These are phyloP conservation scores for Verticillium albo-atrum DNA, from an alignment of 2,329 filamentous ascomycete genomes.

Conservation along the genomic window DNA sequence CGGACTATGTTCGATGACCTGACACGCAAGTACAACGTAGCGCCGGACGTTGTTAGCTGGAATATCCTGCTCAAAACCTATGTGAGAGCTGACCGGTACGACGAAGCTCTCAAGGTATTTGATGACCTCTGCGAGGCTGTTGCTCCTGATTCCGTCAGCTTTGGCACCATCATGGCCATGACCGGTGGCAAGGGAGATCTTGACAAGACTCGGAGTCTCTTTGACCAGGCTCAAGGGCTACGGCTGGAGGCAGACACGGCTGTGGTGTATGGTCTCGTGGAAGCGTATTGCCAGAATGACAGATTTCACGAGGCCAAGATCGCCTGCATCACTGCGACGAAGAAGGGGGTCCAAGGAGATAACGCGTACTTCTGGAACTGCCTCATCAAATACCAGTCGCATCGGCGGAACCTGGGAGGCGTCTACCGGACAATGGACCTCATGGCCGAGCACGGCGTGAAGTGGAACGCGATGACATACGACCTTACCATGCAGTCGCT, in stretches of 20 bases:
- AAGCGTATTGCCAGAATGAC: slow-evolving; percentile 53
- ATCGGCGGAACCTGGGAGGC: slow-evolving; percentile 48
- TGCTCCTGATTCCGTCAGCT: slow-evolving; percentile 58
- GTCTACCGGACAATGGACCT: slow-evolving; percentile 42
- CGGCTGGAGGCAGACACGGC: slow-evolving; percentile 53
- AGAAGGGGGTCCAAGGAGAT: slow-evolving; percentile 40
- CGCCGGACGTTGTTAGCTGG: slow-evolving; percentile 60
- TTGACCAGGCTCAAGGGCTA: slow-evolving; percentile 57
- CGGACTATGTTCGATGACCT: slow-evolving; percentile 61
- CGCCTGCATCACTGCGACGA: slow-evolving; percentile 45
- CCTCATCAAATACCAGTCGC: slow-evolving; percentile 65
- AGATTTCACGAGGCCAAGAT: slow-evolving; percentile 29
- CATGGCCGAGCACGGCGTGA: slow-evolving; percentile 43
- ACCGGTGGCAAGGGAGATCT: slow-evolving; percentile 69
- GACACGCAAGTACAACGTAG: slow-evolving; percentile 44
- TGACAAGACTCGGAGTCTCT: slow-evolving; percentile 61
- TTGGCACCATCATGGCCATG: slow-evolving; percentile 70
- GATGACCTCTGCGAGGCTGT: slow-evolving; percentile 47
- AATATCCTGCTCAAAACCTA: slow-evolving; percentile 74
- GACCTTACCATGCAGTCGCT: slow-evolving; percentile 44
- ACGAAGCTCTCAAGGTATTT: slow-evolving; percentile 62
- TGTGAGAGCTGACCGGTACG: slow-evolving; percentile 59
- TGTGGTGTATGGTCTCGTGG: slow-evolving; percentile 51
- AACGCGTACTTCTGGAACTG: slow-evolving; percentile 73
- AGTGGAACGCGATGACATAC: slow-evolving; percentile 47